Evolutionary conservation across 2,329 filamentous ascomycete species (phyloP), one percentile per base, ranked within the genome.

Genomic region (Pseudocercospora eumusae): DNA sequence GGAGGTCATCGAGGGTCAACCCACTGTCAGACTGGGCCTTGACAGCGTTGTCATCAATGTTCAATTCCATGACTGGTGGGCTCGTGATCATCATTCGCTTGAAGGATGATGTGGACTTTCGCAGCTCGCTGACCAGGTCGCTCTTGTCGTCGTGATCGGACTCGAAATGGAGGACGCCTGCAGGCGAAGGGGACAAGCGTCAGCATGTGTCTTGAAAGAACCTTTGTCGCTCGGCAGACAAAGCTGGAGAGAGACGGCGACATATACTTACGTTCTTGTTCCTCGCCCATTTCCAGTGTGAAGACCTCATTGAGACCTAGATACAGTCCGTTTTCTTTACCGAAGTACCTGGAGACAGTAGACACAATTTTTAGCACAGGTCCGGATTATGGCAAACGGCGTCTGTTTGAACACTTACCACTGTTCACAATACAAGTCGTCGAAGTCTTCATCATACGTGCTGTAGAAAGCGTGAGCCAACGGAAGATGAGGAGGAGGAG

Each of bases 71-170:
- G 28, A 54, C 20, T 15, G 52, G 15, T n/a, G 52, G 52, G 31
- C 31, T 33, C 52, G 52, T 18, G 15, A 54, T 54, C n/a, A 23
- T 3, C 52, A 54, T 54, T n/a, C 27, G 27, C 21, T 40, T 54
- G 28, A 54, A 54, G 28, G n/a, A 33, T 40, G 52, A 54, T 23
- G 31, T 40, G n/a, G 52, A 54, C 4, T 33, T 9, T 40, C 18
- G 15, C n/a, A 54, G 31, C 28, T 13, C 25, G 21, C 18, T 28
- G 31, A 54, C 2, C 52, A 54, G 31, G 15, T 36, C 27, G 21
- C 27, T 54, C 27, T 54, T 54, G 18, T 54, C 52, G n/a, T 54
- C 52, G n/a, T 33, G 9, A 10, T 54, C 52, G 9, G 52, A 54
- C 28, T 54, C 52, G 52, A 54, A 54, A 15, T 54, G 52, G 7